Base-by-base conservation (phyloP, 768 basidiomycete genomes). In the Tephrocybe sp. region DNA sequence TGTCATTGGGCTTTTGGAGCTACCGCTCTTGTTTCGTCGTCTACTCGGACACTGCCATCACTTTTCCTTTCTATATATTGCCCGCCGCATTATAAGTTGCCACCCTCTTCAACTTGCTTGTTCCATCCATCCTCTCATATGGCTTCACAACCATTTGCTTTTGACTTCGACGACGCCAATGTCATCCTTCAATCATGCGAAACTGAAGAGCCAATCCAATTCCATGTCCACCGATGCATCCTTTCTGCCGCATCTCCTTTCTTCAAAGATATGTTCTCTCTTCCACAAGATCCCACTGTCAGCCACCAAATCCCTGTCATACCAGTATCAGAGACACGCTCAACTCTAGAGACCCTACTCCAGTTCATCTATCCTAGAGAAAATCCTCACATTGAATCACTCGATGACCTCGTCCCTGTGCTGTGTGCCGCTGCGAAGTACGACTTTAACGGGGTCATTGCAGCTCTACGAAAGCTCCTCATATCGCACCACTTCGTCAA, bases 261-360 rank as follows among this genome's bases (percentile, higher is more conserved):
- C 66, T 90, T 88, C 64, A 61, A 65, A 44, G 77, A 83, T 47
- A 80, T 88, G 82, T 83, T 89, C 59, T 63, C 78, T 18, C 68
- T 88, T 15, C 84, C 86, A 4, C 84, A 86, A 54, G 56, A 34
- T 38, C 64, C 49, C 29, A 50, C 11, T 6, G 39, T 22, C 42
- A 51, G n/a, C 36, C 53, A 59, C 15, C 52, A 55, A 13, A 60
- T 64, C 21, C 79, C 80, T 9, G 55, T 78, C 41, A 72, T 89
- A 23, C 76, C 80, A 1, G 69, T 87, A 3, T 68, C 82, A 2
- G 87, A 89, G 58, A 42, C 68, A 36, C 65, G 68, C 18, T 56
- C 61, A 5, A 65, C 69, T 3, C 55, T 89, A 2, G 71, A 78
- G 31, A 61, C 69, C 4, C 64, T 88, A 21, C 71, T 89, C 29